These are phyloP conservation scores for Hirsutella thompsonii DNA, from an alignment of 2,329 filamentous ascomycete genomes.

Conservation along the genomic window DNA sequence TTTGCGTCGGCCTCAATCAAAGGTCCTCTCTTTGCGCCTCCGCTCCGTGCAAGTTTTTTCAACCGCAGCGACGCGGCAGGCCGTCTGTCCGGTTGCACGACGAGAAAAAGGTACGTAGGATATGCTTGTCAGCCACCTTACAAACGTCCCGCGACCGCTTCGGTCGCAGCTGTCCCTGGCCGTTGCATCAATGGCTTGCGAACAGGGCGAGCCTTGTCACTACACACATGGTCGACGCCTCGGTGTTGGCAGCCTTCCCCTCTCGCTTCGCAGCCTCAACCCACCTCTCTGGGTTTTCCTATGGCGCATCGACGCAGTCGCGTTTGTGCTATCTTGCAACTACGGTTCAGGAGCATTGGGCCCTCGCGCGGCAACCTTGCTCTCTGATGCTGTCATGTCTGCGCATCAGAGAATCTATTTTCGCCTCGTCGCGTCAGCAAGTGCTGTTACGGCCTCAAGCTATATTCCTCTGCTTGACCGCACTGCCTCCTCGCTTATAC, in stretches of 20 bases:
- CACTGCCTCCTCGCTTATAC: background rate
- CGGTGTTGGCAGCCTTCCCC: background rate
- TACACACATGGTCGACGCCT: background rate
- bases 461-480: conserved; percentile 2
- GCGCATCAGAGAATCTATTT: background rate
- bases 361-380: background rate
- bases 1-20: conserved; percentile 9
- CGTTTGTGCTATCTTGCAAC: background rate
- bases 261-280: conserved; percentile 4
- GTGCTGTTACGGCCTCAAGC: conserved; percentile 2
- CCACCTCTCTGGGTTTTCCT: conserved; percentile 3
- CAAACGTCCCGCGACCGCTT: conserved; percentile 1
- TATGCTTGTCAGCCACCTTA: conserved; percentile 2
- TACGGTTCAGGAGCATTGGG: too few relatives aligned
- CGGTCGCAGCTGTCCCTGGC: conserved; percentile 1
- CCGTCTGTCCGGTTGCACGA: background rate
- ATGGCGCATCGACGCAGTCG: background rate
- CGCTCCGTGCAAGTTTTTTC: background rate
- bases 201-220: background rate
- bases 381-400: background rate
- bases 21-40: background rate
- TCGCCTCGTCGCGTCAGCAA: background rate
- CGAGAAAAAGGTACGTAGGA: conserved; percentile 3
- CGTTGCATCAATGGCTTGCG: conserved; percentile 2
- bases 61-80: background rate